Base-by-base conservation (phyloP, 352 stramenopile genomes). In the Phytophthora meadii region DNA sequence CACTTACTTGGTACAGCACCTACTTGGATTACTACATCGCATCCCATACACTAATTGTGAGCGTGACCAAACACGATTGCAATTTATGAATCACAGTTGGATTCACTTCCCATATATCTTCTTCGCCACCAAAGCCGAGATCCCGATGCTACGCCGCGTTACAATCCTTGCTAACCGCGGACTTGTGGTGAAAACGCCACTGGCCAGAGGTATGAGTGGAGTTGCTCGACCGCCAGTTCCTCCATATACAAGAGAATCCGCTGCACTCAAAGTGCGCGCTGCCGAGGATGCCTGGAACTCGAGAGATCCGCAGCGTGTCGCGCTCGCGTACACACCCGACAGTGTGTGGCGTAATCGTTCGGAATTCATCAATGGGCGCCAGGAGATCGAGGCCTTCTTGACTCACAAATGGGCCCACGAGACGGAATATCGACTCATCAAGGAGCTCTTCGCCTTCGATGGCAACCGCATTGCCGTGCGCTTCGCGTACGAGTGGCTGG, bases 281-380 rank as follows among this genome's bases (percentile, higher is more conserved):
- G 91, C 91, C 0, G 91, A 97, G 45, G 88, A 97, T 62, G 91
- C 85, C 24, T 97, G 91, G 91, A 97, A 97, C 78, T 82, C 75
- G 5, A 72, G 84, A 5, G 85, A 97, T 17, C 82, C 89, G 3
- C 52, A 70, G 5, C 70, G 70, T 10, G 89, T 97, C n/a, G 81
- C 82, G 27, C 76, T 91, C 46, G 91, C 88, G 17, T 97, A 97
- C 76, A 92, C 85, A 0, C 40, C 52, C 4, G 84, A 95, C 78
- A 96, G 84, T 42, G 59, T 54, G 51, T 97, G 91, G 89, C 81
- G 91, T 62, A 97, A 97, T 69, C 89, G 91, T 14, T 83, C 72
- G 34, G 67, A 92, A 52, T 96, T 97, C 30, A 45, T 97, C 19
- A 87, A 65, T 34, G 89, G 91, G 1, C 74, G 89, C 0, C 32